Conservation (phyloP, 345 rosid species). For the Brassica cretica region DNA sequence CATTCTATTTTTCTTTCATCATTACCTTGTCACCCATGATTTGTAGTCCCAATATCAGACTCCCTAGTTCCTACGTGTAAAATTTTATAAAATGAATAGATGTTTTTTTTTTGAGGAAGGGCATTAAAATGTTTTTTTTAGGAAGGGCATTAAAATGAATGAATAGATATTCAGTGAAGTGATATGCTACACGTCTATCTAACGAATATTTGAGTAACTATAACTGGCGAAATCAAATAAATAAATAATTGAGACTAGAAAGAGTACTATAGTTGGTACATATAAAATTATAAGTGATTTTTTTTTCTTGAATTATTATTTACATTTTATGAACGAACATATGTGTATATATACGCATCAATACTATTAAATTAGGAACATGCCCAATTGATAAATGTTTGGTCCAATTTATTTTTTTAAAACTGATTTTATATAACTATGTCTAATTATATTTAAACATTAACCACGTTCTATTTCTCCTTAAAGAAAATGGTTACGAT, state of each 20-base stretch:
- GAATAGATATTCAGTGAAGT: background rate
- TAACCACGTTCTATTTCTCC: too few species aligned
- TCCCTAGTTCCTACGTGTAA: background rate
- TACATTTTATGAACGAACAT: background rate
- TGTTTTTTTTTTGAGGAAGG: too few species aligned
- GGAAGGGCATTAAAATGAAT: too few species aligned
- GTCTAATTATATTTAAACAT: too few species aligned
- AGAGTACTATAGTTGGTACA: background rate
- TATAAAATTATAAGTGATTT: background rate
- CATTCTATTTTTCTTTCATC: slow-evolving; percentile 32
- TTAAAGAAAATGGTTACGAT: too few species aligned
- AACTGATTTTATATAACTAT: too few species aligned
- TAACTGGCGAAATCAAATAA: slow-evolving; percentile 10
- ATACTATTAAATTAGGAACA: too few species aligned
- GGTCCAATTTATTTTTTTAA: too few species aligned
- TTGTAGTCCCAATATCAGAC: slow-evolving; percentile 8
- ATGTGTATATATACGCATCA: background rate
- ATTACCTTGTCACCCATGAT: slow-evolving; percentile 27
- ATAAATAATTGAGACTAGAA: slow-evolving; percentile 8
- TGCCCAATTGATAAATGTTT: too few species aligned
- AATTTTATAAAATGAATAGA: background rate
- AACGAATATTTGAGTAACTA: slow-evolving; percentile 8
- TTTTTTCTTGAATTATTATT: background rate
- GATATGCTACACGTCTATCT: slow-evolving; percentile 12
- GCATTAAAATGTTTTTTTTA: too few species aligned